Percentiles rank a stretch among this genome's conserved stretches.
phyloP scores from a whole-genome alignment of 78 protist genomes.

The Dictyostelium firmibasis region DNA sequence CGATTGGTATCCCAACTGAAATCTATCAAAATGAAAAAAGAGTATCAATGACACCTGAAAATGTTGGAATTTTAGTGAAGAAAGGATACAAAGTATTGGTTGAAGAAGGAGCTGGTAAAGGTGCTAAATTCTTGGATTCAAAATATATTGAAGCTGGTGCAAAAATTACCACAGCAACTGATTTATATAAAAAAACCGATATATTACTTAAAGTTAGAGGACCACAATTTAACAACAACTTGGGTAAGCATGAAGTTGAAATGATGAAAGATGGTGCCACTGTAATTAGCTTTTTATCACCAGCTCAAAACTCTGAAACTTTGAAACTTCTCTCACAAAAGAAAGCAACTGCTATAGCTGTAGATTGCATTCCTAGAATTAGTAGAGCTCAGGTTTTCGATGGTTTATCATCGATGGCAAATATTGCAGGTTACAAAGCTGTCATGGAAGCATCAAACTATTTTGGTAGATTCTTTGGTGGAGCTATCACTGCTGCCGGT shows the following conservation, averaged over 20 bases:
- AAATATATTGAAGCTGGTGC: slow-evolving; percentile 74
- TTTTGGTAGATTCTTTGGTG: slow-evolving; percentile 94
- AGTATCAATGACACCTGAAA: slow-evolving; percentile 85
- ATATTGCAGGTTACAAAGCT: slow-evolving; percentile 98
- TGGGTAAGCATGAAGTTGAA: slow-evolving; percentile 75
- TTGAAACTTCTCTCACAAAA: slow-evolving; percentile 8
- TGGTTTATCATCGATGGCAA: slow-evolving; percentile 96
- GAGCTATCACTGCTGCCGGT: slow-evolving; percentile 99
- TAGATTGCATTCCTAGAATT: slow-evolving; percentile 96
- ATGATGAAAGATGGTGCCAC: slow-evolving; percentile 66
- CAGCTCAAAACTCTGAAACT: slow-evolving; percentile 55
- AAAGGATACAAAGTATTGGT: slow-evolving; percentile 76
- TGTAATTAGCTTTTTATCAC: slow-evolving; percentile 77
- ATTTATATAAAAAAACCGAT: slow-evolving; percentile 47
- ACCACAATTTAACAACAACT: not conserved
- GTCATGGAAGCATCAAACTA: slow-evolving; percentile 93
- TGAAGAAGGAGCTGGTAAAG: slow-evolving; percentile 83
- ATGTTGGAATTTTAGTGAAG: slow-evolving; percentile 63
- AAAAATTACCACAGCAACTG: slow-evolving; percentile 40
- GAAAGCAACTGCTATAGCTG: slow-evolving; percentile 88
- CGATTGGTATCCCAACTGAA: slow-evolving; percentile 84
- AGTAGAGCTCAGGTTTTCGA: slow-evolving; percentile 96
- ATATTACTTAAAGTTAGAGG: slow-evolving; percentile 85
- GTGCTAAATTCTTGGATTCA: slow-evolving; percentile 69
- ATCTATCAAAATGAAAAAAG: slow-evolving; percentile 56